These are phyloP conservation scores for Saraca asoca DNA, from an alignment of 331 rosid species.

Conservation along the genomic window DNA sequence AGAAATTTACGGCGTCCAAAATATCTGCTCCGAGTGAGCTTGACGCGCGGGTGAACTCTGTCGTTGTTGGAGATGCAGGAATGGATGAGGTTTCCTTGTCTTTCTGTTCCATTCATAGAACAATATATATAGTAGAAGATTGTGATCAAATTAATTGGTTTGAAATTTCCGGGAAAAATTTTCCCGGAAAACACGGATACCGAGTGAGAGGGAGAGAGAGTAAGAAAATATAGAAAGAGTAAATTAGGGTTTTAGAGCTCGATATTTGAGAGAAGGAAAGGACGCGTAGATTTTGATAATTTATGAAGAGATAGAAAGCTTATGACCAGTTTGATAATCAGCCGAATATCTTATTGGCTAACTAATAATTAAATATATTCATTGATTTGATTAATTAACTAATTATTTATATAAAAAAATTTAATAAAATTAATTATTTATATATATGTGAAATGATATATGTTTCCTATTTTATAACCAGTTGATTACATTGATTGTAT, in stretches of 20 bases:
- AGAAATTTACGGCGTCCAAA: slow-evolving; percentile 38
- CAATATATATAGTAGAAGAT: neutral
- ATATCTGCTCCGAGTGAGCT: slow-evolving; percentile 42
- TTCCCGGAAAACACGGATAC: slow-evolving; percentile 16
- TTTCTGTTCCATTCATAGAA: slow-evolving; percentile 41
- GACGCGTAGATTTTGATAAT: slow-evolving; percentile 61
- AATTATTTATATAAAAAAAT: no score
- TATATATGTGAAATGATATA: no score
- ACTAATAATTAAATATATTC: no score
- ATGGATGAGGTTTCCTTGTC: slow-evolving; percentile 17
- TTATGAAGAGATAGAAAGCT: slow-evolving; percentile 56
- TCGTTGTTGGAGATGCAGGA: slow-evolving; percentile 34
- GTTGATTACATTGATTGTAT: no score
- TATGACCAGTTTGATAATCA: no score
- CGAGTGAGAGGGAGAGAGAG: neutral
- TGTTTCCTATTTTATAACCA: no score
- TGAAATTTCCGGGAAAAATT: neutral
- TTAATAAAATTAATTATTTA: no score
- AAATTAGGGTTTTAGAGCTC: slow-evolving; percentile 59
- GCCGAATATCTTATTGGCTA: no score
- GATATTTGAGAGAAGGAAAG: slow-evolving; percentile 49
- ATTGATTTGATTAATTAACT: no score
- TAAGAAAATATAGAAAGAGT: neutral
- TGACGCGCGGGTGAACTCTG: slow-evolving; percentile 45
- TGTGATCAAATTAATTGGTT: slow-evolving; percentile 3